phyloP scores from a whole-genome alignment of 1,284 basidiomycete species.

The Rhodotorula sp. region DNA sequence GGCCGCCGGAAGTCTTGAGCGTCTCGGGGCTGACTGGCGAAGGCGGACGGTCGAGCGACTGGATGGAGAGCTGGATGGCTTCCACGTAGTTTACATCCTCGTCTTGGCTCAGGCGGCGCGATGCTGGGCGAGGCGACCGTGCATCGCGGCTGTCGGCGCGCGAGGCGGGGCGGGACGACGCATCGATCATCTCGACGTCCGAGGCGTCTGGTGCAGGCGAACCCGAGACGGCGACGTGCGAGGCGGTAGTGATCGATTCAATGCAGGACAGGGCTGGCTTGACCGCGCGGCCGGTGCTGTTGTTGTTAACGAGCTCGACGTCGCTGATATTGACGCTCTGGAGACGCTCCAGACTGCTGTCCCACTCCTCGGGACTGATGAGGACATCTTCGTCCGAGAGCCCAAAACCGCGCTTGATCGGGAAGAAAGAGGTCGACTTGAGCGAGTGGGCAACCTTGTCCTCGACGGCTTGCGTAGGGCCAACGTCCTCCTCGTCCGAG shows the following conservation, averaged over 20 bases:
- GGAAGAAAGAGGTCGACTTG: too few species aligned
- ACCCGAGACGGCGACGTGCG: background rate
- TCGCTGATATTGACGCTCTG: background rate
- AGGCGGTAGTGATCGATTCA: background rate
- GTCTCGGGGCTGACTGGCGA: conserved; percentile 10
- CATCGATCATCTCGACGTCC: background rate
- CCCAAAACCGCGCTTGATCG: conserved; percentile 10
- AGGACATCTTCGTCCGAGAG: conserved; percentile 18
- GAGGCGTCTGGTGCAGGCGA: background rate
- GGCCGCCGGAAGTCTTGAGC: background rate
- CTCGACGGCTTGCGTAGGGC: background rate
- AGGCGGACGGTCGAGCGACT: background rate
- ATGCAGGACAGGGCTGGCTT: background rate
- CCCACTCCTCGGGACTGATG: background rate
- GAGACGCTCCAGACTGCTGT: background rate
- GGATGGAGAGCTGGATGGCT: background rate
- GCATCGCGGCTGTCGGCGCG: background rate
- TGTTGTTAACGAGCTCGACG: background rate
- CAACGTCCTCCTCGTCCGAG: background rate
- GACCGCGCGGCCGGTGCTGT: background rate
- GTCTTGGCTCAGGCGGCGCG: background rate
- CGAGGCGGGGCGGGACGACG: background rate
- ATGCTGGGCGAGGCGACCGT: background rate
- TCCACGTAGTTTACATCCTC: background rate
- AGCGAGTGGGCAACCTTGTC: background rate